Conservation (phyloP, 2,329 filamentous ascomycete species). For the Pestalotiopsis sp. region DNA sequence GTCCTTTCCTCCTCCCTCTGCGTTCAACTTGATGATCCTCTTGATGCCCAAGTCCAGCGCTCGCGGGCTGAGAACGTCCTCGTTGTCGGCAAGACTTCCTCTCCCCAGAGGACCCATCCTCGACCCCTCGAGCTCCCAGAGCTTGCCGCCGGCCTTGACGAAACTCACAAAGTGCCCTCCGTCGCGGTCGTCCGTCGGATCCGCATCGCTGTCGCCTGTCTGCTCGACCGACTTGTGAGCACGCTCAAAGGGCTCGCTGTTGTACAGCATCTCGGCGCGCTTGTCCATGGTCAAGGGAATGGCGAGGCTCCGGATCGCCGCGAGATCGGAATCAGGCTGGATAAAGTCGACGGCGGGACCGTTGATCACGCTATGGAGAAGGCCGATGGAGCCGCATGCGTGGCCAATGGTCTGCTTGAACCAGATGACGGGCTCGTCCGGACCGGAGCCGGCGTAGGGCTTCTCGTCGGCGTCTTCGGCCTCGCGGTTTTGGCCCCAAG, state of each 20-base stretch:
- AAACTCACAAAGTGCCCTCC: slow-evolving; percentile 83
- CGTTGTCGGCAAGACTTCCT: slow-evolving; percentile 51
- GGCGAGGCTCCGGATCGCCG: slow-evolving; percentile 60
- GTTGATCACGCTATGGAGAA: slow-evolving; percentile 74
- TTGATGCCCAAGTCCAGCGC: slow-evolving; percentile 63
- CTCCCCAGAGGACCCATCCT: slow-evolving; percentile 73
- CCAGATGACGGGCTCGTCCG: slow-evolving; percentile 71
- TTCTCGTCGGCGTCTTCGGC: slow-evolving; percentile 31
- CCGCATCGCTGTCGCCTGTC: slow-evolving; percentile 66
- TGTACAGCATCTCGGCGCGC: slow-evolving; percentile 70
- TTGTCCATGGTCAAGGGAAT: slow-evolving; percentile 59
- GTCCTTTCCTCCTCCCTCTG: slow-evolving; percentile 30
- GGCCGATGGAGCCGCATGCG: slow-evolving; percentile 77
- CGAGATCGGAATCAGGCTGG: slow-evolving; percentile 51
- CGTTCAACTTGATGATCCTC: slow-evolving; percentile 40
- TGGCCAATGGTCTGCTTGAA: slow-evolving; percentile 84
- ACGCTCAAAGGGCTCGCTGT: slow-evolving; percentile 67
- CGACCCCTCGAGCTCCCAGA: slow-evolving; percentile 81
- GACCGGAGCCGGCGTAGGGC: slow-evolving; percentile 35
- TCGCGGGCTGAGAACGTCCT: slow-evolving; percentile 65
- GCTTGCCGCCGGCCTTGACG: slow-evolving; percentile 63
- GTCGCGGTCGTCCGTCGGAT: slow-evolving; percentile 58
- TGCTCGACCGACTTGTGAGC: slow-evolving; percentile 71
- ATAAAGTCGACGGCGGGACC: slow-evolving; percentile 61
- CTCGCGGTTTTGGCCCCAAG: slow-evolving; percentile 33